These are phyloP conservation scores for Coemansia sp. DNA, from an alignment of 192 early-diverging fungal species.

Conservation along the genomic window DNA sequence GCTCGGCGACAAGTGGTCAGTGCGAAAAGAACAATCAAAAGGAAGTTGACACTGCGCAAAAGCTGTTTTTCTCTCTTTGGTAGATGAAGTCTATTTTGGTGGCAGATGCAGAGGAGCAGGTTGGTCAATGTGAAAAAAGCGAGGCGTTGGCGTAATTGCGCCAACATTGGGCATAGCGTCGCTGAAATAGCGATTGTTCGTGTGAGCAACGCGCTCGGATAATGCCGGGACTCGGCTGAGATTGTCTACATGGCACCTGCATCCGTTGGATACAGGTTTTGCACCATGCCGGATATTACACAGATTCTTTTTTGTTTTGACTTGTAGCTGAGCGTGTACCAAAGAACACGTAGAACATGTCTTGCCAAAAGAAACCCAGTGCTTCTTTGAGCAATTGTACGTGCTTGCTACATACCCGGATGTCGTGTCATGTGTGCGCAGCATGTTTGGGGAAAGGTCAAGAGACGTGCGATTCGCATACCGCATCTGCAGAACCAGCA, in stretches of 20 bases:
- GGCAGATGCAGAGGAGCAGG: constrained; percentile 42
- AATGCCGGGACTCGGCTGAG: no score
- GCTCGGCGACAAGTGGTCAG: constrained; percentile 63
- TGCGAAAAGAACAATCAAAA: constrained; percentile 36
- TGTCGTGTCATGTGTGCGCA: not conserved
- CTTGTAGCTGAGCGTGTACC: no score
- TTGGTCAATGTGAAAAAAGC: constrained; percentile 29
- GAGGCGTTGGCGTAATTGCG: no score
- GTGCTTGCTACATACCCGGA: not conserved
- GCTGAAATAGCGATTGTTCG: no score
- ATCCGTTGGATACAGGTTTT: no score
- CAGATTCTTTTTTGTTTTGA: no score
- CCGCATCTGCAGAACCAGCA: not conserved
- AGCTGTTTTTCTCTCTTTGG: constrained; percentile 33
- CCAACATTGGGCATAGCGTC: no score
- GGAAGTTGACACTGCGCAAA: constrained; percentile 9
- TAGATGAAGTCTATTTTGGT: constrained; percentile 43
- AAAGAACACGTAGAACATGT: no score
- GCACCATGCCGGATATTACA: no score
- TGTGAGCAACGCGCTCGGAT: no score
- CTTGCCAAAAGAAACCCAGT: no score
- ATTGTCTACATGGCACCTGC: no score
- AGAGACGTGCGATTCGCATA: not conserved
- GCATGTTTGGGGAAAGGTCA: not conserved
- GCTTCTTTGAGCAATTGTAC: not conserved